Evolutionary conservation across 78 protist genomes (phyloP).

Genomic region (Bodo saltans): DNA sequence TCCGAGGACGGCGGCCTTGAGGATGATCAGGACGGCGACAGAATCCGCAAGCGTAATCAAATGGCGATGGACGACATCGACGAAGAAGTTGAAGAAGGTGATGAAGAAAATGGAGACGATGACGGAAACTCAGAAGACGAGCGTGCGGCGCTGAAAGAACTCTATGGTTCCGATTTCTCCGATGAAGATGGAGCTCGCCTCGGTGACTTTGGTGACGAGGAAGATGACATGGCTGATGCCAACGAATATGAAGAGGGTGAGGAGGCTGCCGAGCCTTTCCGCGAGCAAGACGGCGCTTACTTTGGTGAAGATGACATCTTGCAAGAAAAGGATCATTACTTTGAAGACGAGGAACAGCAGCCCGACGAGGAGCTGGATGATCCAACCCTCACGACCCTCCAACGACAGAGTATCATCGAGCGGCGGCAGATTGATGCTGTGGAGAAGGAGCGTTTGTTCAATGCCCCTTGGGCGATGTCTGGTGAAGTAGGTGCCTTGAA

Average conservation of each 20-base stretch:
- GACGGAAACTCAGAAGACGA: conserved; percentile 3
- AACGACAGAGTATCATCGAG: neutral
- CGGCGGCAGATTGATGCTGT: neutral
- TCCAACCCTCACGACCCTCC: neutral
- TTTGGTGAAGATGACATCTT: neutral
- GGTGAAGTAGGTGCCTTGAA: neutral
- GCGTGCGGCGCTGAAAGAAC: conserved; percentile 3
- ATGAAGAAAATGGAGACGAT: conserved; percentile 3
- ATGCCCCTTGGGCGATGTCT: neutral
- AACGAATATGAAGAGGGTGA: neutral
- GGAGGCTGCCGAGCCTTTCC: neutral
- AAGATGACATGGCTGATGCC: neutral
- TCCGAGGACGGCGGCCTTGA: neutral
- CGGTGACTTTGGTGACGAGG: neutral
- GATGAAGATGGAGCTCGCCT: neutral
- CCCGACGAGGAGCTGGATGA: neutral
- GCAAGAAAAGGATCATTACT: neutral
- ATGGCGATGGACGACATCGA: neutral
- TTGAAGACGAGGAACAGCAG: neutral
- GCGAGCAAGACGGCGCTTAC: neutral
- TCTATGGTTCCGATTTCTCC: conserved; percentile 14
- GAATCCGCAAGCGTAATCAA: neutral
- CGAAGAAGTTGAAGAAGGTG: neutral
- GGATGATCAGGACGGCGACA: neutral
- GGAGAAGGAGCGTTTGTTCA: neutral